Evolutionary conservation across 2,329 filamentous ascomycete species (phyloP).

Genomic region (Alternaria tenuissima): DNA sequence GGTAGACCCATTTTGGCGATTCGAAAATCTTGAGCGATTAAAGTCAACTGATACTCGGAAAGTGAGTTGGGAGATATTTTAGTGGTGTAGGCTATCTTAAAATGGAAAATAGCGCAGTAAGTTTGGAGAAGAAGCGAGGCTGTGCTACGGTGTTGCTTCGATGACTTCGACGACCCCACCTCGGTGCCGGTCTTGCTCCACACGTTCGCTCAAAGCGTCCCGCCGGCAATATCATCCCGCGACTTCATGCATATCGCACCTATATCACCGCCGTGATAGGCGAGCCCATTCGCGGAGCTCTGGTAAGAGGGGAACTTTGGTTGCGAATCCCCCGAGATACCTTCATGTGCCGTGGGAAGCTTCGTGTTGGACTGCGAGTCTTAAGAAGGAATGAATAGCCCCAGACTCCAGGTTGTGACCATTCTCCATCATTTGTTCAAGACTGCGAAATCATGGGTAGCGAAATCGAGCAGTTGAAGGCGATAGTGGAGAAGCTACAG

Average conservation of each 20-base stretch:
- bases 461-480: constrained; percentile 42
- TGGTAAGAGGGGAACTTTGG: constrained; percentile 17
- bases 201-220: constrained; percentile 7
- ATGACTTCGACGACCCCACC: constrained; percentile 24
- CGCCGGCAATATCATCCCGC: constrained; percentile 39
- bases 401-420: background rate
- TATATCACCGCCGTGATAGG: constrained; percentile 27
- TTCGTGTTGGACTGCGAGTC: background rate
- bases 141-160: background rate
- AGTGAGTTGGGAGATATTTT: background rate
- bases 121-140: constrained; percentile 7
- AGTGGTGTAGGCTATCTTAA: background rate
- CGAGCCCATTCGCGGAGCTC: constrained; percentile 19
- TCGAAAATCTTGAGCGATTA: background rate
- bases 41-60: background rate
- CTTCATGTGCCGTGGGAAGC: constrained; percentile 5
- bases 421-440: background rate
- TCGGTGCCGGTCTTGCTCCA: constrained; percentile 9
- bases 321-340: constrained; percentile 15
- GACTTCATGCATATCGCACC: constrained; percentile 12
- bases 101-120: background rate
- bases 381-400: constrained; percentile 24
- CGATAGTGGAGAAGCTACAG: constrained; percentile 37
- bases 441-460: constrained; percentile 30
- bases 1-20: constrained; percentile 36